Evolutionary conservation across 352 stramenopile species (phyloP).

Genomic region (Globisporangium orthogonon): DNA sequence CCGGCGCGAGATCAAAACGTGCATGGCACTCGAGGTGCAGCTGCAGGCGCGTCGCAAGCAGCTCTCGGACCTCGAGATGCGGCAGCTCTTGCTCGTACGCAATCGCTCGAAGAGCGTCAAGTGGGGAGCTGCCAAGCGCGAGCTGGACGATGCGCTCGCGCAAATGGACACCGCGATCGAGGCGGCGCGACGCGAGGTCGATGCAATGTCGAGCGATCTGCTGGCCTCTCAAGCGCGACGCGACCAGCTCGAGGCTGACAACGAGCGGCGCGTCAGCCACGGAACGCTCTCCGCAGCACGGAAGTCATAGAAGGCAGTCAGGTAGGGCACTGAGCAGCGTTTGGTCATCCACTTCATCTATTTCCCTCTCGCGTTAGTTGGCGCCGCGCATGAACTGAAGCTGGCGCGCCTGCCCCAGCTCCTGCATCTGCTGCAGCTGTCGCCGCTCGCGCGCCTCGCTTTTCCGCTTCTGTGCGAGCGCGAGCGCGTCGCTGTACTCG

Average conservation of each 20-base stretch:
- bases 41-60: conserved; percentile 23
- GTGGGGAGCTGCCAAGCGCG: conserved; percentile 50
- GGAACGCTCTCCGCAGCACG: conserved; percentile 1
- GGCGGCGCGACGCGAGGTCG: conserved; percentile 14
- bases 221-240: conserved; percentile 1
- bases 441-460: conserved; percentile 28
- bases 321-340: not conserved
- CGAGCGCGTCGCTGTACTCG: conserved; percentile 60
- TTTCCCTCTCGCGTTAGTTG: not conserved
- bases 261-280: conserved; percentile 1
- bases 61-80: conserved; percentile 37
- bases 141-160: conserved; percentile 32
- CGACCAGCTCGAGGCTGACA: conserved; percentile 10
- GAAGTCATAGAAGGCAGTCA: not conserved
- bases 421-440: conserved; percentile 19
- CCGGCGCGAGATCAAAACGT: conserved; percentile 10
- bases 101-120: conserved; percentile 36
- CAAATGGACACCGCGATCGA: conserved; percentile 22
- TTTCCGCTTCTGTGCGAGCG: conserved; percentile 55
- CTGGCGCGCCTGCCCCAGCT: conserved; percentile 17
- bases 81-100: conserved; percentile 37
- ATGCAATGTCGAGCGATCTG: conserved; percentile 11
- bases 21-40: conserved; percentile 28
- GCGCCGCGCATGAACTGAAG: conserved; percentile 17
- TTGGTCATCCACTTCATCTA: no score